Conservation (phyloP, 176 grass and related monocot genomes). For the Alloteropsis semialata region DNA sequence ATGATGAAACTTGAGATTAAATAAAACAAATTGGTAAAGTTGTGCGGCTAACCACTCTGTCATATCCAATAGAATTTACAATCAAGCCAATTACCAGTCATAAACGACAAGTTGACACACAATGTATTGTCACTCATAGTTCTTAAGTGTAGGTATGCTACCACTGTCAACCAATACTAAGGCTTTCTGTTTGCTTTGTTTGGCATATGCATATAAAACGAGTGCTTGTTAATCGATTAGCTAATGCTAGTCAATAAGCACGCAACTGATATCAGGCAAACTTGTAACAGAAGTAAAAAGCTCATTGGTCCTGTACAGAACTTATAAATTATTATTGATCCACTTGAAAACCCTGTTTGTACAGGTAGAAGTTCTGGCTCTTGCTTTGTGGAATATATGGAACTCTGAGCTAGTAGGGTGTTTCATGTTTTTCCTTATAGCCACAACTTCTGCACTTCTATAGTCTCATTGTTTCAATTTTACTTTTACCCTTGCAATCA, state of each 20-base stretch:
- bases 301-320: background rate
- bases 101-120: background rate
- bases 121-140: background rate
- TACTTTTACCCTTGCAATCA: background rate
- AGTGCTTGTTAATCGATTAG: background rate
- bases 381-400: background rate
- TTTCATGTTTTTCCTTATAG: background rate
- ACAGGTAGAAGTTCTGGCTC: background rate
- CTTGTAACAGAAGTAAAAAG: slow-evolving; percentile 6
- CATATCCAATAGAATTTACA: background rate
- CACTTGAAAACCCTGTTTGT: background rate
- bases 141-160: background rate
- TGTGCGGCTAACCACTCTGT: background rate
- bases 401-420: background rate
- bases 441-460: background rate
- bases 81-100: background rate
- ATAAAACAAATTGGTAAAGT: background rate
- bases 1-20: background rate
- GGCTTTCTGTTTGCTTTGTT: background rate
- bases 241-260: background rate
- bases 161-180: background rate
- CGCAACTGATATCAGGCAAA: background rate
- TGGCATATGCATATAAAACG: background rate
- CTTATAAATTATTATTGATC: background rate
- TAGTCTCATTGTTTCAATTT: background rate